phyloP scores from a whole-genome alignment of 139 green algal genomes.

The Astrephomene gubernaculifera region DNA sequence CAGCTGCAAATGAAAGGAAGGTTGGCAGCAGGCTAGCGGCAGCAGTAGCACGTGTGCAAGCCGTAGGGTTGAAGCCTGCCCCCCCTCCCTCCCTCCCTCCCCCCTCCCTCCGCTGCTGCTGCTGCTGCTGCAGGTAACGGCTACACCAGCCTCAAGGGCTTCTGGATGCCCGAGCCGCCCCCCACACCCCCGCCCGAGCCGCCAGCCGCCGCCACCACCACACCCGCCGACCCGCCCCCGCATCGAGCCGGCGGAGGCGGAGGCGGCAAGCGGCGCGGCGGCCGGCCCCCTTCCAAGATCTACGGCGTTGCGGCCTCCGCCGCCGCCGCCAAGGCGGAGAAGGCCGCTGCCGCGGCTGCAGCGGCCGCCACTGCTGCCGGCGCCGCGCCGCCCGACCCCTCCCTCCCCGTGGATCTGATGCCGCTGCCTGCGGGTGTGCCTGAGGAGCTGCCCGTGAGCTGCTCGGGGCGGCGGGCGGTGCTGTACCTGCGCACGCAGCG shows the following conservation, averaged over 20 bases:
- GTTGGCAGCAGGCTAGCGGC: no score
- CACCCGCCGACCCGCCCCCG: neutral
- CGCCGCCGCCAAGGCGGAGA: neutral
- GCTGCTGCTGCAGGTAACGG: constrained; percentile 47
- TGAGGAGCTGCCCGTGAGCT: constrained; percentile 74
- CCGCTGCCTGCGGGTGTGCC: constrained; percentile 70
- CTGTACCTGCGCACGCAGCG: constrained; percentile 76
- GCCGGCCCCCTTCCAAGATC: no score
- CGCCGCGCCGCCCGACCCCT: neutral
- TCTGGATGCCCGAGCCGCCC: constrained; percentile 64
- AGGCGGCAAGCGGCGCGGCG: neutral
- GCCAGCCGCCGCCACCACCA: no score
- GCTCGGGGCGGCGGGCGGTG: constrained; percentile 62
- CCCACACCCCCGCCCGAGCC: neutral
- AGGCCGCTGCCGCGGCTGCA: neutral
- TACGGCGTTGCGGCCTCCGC: neutral
- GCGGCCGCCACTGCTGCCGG: neutral
- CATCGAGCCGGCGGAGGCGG: neutral
- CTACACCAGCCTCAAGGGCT: constrained; percentile 56
- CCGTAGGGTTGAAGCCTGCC: no score
- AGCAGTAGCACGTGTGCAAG: no score
- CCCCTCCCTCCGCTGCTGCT: no score
- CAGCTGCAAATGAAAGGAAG: no score
- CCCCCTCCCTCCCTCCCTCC: no score
- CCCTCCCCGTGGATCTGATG: constrained; percentile 64